These are phyloP conservation scores for Leptodontidium sp. DNA, from an alignment of 2,329 filamentous ascomycete genomes.

Conservation along the genomic window DNA sequence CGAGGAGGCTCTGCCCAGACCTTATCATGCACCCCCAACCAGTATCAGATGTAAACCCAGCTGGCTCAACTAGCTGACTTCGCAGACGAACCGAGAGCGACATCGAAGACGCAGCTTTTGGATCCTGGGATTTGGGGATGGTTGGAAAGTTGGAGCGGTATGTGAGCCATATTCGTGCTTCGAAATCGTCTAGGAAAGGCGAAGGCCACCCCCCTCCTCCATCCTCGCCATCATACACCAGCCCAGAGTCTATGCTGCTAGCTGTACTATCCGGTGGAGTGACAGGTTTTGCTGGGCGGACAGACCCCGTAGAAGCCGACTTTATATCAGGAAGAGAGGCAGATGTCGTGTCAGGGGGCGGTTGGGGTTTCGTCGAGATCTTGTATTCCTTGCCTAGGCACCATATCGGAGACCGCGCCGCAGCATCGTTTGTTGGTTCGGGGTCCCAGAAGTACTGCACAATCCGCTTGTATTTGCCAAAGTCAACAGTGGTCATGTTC, in stretches of 20 bases:
- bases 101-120: slow-evolving; percentile 73
- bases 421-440: slow-evolving; percentile 80
- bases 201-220: slow-evolving; percentile 75
- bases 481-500: slow-evolving; percentile 70
- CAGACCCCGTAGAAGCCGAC: slow-evolving; percentile 15
- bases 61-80: slow-evolving; percentile 78
- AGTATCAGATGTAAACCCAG: slow-evolving; percentile 89
- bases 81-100: slow-evolving; percentile 87
- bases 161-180: slow-evolving; percentile 94
- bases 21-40: slow-evolving; percentile 99
- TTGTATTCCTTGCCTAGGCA: slow-evolving; percentile 73
- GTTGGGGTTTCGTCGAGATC: slow-evolving; percentile 25
- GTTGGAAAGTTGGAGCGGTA: slow-evolving; percentile 87
- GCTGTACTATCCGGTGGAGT: slow-evolving; percentile 46
- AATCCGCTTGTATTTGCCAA: slow-evolving; percentile 81
- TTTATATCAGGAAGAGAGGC: slow-evolving; percentile 33
- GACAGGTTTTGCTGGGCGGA: slow-evolving; percentile 30
- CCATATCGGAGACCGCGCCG: slow-evolving; percentile 78
- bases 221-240: slow-evolving; percentile 40
- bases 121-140: slow-evolving; percentile 81
- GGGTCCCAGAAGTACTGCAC: slow-evolving; percentile 95
- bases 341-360: slow-evolving; percentile 23
- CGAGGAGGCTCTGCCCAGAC: slow-evolving; percentile 91
- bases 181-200: slow-evolving; percentile 89
- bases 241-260: slow-evolving; percentile 42